A percentile compares a stretch with the other conserved stretches of the same genome.
Evolutionary conservation across 768 basidiomycete species (phyloP).

Genomic region (Tulasnella sp.): DNA sequence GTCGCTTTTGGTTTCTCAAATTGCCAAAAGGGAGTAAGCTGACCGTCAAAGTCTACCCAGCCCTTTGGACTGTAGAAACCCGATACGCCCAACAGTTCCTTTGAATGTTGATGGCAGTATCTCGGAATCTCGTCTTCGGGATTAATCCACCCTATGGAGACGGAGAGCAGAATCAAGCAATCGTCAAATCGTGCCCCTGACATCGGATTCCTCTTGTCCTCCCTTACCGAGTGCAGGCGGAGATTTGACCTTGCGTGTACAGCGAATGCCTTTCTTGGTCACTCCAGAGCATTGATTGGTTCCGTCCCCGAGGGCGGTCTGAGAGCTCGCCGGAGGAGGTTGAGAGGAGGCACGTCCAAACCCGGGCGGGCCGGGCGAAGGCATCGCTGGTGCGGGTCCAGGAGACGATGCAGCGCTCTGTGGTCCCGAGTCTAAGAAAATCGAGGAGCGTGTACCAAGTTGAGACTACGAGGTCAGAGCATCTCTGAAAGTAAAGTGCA

Average conservation of each 20-base stretch:
- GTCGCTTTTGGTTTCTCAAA: neutral
- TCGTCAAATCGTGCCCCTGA: neutral
- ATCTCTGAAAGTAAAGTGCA: neutral
- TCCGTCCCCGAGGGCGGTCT: constrained; percentile 17
- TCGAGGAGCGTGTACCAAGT: neutral
- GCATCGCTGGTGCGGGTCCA: neutral
- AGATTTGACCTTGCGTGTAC: constrained; percentile 46
- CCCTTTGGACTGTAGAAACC: constrained; percentile 40
- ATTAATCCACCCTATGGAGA: neutral
- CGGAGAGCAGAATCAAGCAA: too few species aligned
- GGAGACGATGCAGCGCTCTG: neutral
- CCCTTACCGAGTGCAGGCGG: constrained; percentile 21
- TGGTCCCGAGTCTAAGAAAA: neutral
- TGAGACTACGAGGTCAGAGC: neutral
- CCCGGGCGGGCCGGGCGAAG: constrained; percentile 12
- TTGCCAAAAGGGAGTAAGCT: constrained; percentile 11
- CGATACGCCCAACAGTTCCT: constrained; percentile 38
- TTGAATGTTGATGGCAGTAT: constrained; percentile 39
- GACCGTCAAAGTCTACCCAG: neutral
- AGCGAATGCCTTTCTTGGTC: constrained; percentile 50
- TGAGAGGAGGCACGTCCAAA: constrained; percentile 17
- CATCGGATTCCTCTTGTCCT: neutral
- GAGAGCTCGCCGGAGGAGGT: constrained; percentile 3
- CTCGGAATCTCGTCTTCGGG: constrained; percentile 17
- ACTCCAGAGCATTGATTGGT: constrained; percentile 46